Base-by-base conservation (phyloP, 768 basidiomycete genomes). In the Auricularia sp. region DNA sequence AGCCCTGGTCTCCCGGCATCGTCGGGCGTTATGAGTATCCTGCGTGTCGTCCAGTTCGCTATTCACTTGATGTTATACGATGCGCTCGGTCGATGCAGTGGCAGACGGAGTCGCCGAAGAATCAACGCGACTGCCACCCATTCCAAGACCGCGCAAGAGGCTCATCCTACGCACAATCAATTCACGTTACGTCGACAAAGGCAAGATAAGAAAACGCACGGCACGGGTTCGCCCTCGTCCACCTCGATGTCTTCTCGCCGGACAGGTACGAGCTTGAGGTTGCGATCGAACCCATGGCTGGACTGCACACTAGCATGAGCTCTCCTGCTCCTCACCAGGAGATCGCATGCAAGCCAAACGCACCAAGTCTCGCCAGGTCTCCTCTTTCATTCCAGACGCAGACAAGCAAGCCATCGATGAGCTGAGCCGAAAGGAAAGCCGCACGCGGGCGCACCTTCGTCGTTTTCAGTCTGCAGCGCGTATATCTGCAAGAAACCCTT, bases 401-500 rank as follows among this genome's bases (percentile, higher is more conserved):
- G 29, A 29, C 29, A 29, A 29, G 29, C 29, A 29, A 29, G 8
- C 21, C 16, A 18, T 39, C 10, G 29, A 21, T 44, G 12, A 36
- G 62, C 36, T 16, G 12, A 21, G 12, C 3, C 11, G 11, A 16
- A 29, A 29, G 29, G 29, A 29, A 29, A 29, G 29, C 29, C 2
- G 29, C 29, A 29, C 0, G 29, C 29, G 29, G 29, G n/a, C 44
- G 42, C 34, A 61, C 88, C 72, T 86, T 90, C 88, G 67, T 91
- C 90, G 66, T 84, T 88, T 68, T 90, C 87, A 1, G 88, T 90
- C 72, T 93, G 91, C n/a, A 91, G 75, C 69, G 90, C 87, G 70
- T 91, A 92, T 63, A 92, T 83, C 71, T 91, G 88, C 71, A 90
- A 71, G 71, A 93, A 91, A 1, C 90, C 90, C 71, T 87, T 86